Conservation (phyloP, 73 alveolate species). For the Urostyla sp. region DNA sequence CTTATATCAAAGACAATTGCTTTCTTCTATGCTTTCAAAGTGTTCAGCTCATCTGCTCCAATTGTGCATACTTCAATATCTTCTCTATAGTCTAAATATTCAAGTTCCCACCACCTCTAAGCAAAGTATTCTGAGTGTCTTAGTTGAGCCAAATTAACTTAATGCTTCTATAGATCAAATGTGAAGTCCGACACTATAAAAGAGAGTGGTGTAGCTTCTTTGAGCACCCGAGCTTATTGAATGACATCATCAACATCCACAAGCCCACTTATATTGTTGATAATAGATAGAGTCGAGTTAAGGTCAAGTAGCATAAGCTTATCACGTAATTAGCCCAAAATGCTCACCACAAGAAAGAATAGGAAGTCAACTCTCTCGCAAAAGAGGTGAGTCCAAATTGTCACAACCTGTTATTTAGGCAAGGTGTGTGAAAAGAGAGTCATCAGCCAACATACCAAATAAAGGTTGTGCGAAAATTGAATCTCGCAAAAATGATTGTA, state of each 20-base stretch:
- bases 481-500: slow-evolving; percentile 35
- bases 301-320: slow-evolving; percentile 32
- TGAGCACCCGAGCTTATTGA: not conserved
- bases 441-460: slow-evolving; percentile 50
- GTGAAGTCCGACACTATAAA: slow-evolving; percentile 44
- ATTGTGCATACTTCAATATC: slow-evolving; percentile 24
- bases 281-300: slow-evolving; percentile 27
- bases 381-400: slow-evolving; percentile 52
- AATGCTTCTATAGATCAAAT: not conserved
- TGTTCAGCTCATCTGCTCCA: not conserved
- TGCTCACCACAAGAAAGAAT: slow-evolving; percentile 24
- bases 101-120: slow-evolving; percentile 51
- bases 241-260: slow-evolving; percentile 17
- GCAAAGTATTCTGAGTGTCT: slow-evolving; percentile 27
- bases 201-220: slow-evolving; percentile 14
- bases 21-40: not conserved
- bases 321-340: slow-evolving; percentile 18
- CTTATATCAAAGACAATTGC: slow-evolving; percentile 6
- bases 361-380: slow-evolving; percentile 54
- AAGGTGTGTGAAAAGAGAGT: slow-evolving; percentile 56
- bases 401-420: slow-evolving; percentile 12
- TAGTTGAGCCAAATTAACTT: not conserved
- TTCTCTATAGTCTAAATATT: slow-evolving; percentile 34
- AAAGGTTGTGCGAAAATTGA: slow-evolving; percentile 34
- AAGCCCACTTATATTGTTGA: slow-evolving; percentile 33